phyloP scores from a whole-genome alignment of 2,329 filamentous ascomycete genomes.

The Bisporella sp. region DNA sequence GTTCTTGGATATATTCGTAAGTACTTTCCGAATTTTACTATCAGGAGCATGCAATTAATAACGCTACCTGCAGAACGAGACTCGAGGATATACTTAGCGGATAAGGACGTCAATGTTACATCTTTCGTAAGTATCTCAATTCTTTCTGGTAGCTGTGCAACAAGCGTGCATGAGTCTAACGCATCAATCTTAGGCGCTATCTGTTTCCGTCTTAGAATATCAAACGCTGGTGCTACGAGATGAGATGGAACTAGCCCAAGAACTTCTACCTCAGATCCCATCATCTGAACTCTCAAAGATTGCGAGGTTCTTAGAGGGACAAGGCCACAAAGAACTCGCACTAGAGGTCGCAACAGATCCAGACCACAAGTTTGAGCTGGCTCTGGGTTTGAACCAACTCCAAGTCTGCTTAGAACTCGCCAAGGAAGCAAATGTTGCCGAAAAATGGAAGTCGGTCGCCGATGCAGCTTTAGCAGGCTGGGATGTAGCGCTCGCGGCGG shows the following conservation, averaged over 20 bases:
- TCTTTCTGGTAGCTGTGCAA: too few species aligned
- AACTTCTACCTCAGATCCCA: conserved; percentile 77
- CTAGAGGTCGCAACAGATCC: conserved; percentile 90
- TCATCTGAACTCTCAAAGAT: conserved; percentile 97
- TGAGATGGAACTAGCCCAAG: conserved; percentile 85
- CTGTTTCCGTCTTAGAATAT: conserved; percentile 89
- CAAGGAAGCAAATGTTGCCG: conserved; percentile 75
- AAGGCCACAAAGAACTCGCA: conserved; percentile 93
- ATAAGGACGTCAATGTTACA: conserved; percentile 90
- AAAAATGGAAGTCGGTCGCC: conserved; percentile 97
- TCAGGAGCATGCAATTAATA: background rate
- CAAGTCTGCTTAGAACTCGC: conserved; percentile 82
- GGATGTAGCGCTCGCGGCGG: conserved; percentile 81
- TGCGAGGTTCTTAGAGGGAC: conserved; percentile 91
- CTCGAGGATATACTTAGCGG: conserved; percentile 87
- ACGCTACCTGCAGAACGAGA: conserved; percentile 61
- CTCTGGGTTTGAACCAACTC: conserved; percentile 74
- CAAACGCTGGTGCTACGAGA: conserved; percentile 91
- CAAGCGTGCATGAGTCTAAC: too few species aligned
- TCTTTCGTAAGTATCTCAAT: conserved; percentile 52
- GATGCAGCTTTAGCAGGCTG: conserved; percentile 82
- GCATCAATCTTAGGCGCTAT: conserved; percentile 44
- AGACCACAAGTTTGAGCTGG: conserved; percentile 94
- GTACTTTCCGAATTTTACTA: background rate
- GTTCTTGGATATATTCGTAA: conserved; percentile 78